Evolutionary conservation across 169 alveolate species (phyloP), one percentile per base, ranked within the genome.

Genomic region (Neospora caninum): DNA sequence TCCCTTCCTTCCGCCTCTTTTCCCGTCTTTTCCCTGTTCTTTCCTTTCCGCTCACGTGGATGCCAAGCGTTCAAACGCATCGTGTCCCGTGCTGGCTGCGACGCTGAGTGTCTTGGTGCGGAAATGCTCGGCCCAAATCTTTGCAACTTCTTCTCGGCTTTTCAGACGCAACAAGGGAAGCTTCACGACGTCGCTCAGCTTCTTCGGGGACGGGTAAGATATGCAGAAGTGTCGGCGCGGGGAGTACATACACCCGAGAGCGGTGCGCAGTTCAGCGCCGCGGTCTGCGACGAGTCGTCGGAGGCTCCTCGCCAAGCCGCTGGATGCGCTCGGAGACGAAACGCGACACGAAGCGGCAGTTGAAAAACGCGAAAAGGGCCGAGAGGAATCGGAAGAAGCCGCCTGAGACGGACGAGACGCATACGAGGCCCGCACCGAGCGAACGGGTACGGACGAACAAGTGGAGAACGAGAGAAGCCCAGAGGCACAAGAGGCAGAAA

Each of bases 131-230:
- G 6, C 16, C 92, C 92, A 88, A 18, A 88, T 88, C 22, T 53
- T 36, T 18, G 22, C 92, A 38, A 88, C 27, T 88, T 58, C 69
- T 36, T 53, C 36, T 31, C 82, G 45, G 34, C 82, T 16, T 20
- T 58, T 31, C 43, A n/a, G 34, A 25, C 58, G 83, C 82, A 58
- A 38, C 64, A 88, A 58, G 34, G 92, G 92, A 78, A 88, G 82
- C 83, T 88, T 88, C 36, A 88, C 92, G 41, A 88, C 82, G 58
- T 88, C 92, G 34, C 54, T 18, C 36, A 88, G 82, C 92, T n/a
- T 53, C 92, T 73, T 31, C 43, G 45, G 27, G 39, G 84, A 31
- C 42, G 84, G 39, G 0, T 31, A 36, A 41, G 42, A 36, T 4
- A 31, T n/a, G 84, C 84, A 31, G 42, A 31, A 73, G 38, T 41